Percentiles rank a stretch among this genome's conserved stretches.
These are phyloP conservation scores for Neurospora crassa DNA, from an alignment of 2,329 filamentous ascomycete genomes.

Conservation along the genomic window DNA sequence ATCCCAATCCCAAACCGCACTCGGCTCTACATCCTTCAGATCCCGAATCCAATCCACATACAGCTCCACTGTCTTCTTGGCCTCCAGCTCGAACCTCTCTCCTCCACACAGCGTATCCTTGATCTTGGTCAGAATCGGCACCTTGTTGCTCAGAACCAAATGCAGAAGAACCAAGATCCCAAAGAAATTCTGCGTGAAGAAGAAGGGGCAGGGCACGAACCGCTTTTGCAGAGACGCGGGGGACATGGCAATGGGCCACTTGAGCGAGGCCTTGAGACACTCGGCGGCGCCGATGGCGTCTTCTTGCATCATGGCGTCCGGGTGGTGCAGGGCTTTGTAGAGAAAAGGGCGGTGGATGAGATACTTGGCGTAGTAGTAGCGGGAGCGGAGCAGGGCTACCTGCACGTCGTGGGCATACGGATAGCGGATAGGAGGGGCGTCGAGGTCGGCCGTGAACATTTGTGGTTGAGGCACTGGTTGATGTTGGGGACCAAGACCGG, in stretches of 20 bases:
- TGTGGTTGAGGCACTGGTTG: constrained; percentile 16
- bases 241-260: constrained; percentile 51
- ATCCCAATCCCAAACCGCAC: constrained; percentile 47
- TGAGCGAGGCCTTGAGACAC: constrained; percentile 46
- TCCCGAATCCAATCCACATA: constrained; percentile 53
- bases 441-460: constrained; percentile 39
- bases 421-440: constrained; percentile 33
- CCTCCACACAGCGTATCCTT: constrained; percentile 38
- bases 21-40: constrained; percentile 42
- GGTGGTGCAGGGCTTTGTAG: constrained; percentile 50
- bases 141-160: constrained; percentile 34
- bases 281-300: constrained; percentile 46
- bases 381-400: constrained; percentile 45
- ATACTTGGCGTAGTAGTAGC: constrained; percentile 50
- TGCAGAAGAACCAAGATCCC: constrained; percentile 48
- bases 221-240: constrained; percentile 48
- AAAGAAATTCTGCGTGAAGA: constrained; percentile 54
- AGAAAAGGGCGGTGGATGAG: constrained; percentile 48
- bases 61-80: constrained; percentile 36
- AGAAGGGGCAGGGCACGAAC: constrained; percentile 48
- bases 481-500: constrained; percentile 9
- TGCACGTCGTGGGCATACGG: constrained; percentile 46
- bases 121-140: constrained; percentile 40
- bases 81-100: constrained; percentile 39
- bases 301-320: constrained; percentile 41